These are phyloP conservation scores for Leishmania martiniquensis DNA, from an alignment of 208 protist genomes.

Conservation along the genomic window DNA sequence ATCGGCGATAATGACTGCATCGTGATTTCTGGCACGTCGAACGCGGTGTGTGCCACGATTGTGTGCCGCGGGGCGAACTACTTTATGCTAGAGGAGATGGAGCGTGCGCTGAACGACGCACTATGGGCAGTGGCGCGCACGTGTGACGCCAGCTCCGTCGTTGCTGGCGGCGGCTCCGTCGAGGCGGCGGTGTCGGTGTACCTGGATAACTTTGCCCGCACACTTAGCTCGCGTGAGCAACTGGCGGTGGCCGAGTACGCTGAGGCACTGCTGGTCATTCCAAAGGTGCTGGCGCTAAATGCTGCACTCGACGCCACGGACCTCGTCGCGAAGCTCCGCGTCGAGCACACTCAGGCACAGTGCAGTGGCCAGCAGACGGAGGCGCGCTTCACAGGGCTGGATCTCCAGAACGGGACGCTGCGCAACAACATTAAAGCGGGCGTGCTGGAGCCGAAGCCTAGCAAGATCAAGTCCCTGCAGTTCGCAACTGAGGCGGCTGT, in stretches of 20 bases:
- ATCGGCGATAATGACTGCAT: slow-evolving; percentile 98
- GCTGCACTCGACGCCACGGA: slow-evolving; percentile 98
- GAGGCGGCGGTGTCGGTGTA: slow-evolving; percentile 98
- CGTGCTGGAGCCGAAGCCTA: slow-evolving; percentile 99
- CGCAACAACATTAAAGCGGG: slow-evolving; percentile 97
- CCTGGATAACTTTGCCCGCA: slow-evolving; percentile 98
- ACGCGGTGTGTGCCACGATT: slow-evolving; percentile 94
- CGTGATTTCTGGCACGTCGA: slow-evolving; percentile 91
- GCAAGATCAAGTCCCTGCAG: slow-evolving; percentile 99
- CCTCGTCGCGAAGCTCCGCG: slow-evolving; percentile 97
- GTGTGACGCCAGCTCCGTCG: slow-evolving; percentile 97
- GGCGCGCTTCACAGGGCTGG: slow-evolving; percentile 91
- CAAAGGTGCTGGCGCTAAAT: slow-evolving; percentile 99
- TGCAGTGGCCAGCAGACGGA: slow-evolving; percentile 48
- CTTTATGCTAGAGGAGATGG: slow-evolving; percentile 98
- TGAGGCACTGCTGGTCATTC: slow-evolving; percentile 98
- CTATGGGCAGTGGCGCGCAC: slow-evolving; percentile 99
- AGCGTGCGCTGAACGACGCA: slow-evolving; percentile 98
- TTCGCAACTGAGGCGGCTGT: slow-evolving; percentile 99
- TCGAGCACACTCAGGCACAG: slow-evolving; percentile 92
- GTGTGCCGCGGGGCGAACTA: slow-evolving; percentile 99
- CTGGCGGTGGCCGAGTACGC: slow-evolving; percentile 99
- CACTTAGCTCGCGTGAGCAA: slow-evolving; percentile 98
- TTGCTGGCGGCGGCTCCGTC: slow-evolving; percentile 98
- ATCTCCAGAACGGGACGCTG: slow-evolving; percentile 95